Evolutionary conservation across 108 stramenopile species (phyloP), one percentile per base, ranked within the genome.

Genomic region (Conticribra guillardii): DNA sequence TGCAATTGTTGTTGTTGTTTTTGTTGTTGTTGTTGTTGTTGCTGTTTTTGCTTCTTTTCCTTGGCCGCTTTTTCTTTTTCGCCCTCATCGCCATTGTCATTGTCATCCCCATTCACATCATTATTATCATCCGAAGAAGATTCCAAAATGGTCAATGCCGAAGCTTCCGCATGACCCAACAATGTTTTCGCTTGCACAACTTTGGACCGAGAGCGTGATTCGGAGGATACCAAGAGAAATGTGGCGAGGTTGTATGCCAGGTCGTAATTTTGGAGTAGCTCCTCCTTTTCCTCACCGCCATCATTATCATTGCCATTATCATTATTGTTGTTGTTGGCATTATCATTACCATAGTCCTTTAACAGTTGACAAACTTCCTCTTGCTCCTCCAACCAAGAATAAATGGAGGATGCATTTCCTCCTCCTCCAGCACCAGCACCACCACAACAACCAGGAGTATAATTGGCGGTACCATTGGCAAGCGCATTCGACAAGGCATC

Each of bases 221-320:
- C 76, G n/a, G 76, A 69, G 17, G 76, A 78, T 3, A 81, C 62
- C 2, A 81, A 45, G n/a, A 81, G 68, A 51, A 57, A 71, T 5
- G 71, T 72, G 61, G 74, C 80, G 1, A 70, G 30, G 57, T 81
- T 81, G 45, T 73, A 73, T 29, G 80, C 80, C 45, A 81, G 48
- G 63, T 81, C 80, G 48, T 81, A 81, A 59, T 81, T 81, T 47
- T 75, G 69, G n/a, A 81, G 65, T 41, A 71, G 54, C 16, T 63
- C 30, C 16, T 53, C 46, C 2, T 67, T 46, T 26, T 52, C 48
- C 27, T 24, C 30, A 15, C 9, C 67, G 0, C 33, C 59, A 11
- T 48, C 11, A 9, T 41, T 41, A 9, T 41, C 63, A 28, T 30
- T 53, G 14, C 54, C 46, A 51, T 21, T 26, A 15, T 21, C 57